Percentiles rank a stretch among this genome's conserved stretches.
Conservation (phyloP, 257 asterid species). For the Solanum ahanhuiri region DNA sequence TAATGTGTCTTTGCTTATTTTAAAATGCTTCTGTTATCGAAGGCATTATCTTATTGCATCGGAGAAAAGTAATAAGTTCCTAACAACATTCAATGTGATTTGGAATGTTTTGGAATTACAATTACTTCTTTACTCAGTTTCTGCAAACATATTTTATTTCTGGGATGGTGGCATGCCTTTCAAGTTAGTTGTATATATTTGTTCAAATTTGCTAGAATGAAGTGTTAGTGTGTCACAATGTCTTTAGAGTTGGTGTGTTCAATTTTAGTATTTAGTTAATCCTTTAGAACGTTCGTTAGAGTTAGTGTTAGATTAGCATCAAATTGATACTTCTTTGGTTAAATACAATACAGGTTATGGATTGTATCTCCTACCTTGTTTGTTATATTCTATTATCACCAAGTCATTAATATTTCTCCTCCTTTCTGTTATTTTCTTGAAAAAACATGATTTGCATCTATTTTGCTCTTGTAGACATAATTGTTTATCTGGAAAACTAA, state of each 20-base stretch:
- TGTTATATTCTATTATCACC: neutral
- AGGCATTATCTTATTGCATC: neutral
- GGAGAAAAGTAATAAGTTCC: neutral
- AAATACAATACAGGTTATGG: neutral
- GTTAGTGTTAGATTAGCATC: neutral
- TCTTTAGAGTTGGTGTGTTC: neutral
- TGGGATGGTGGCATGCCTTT: neutral
- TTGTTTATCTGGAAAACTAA: neutral
- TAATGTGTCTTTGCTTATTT: neutral
- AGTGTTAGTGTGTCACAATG: neutral
- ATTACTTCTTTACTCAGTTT: neutral
- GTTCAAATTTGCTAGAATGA: neutral
- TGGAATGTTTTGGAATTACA: neutral
- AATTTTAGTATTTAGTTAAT: neutral
- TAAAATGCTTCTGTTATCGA: neutral
- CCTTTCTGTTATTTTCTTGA: neutral
- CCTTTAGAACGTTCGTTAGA: neutral
- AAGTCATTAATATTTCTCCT: neutral
- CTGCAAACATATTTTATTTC: neutral
- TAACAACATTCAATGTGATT: neutral
- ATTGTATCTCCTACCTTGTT: neutral
- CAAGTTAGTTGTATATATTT: neutral
- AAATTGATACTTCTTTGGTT: neutral
- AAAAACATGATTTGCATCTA: neutral
- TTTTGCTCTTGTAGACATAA: neutral